These are phyloP conservation scores for Colletotrichum sidae DNA, from an alignment of 2,329 filamentous ascomycete species.

Conservation along the genomic window DNA sequence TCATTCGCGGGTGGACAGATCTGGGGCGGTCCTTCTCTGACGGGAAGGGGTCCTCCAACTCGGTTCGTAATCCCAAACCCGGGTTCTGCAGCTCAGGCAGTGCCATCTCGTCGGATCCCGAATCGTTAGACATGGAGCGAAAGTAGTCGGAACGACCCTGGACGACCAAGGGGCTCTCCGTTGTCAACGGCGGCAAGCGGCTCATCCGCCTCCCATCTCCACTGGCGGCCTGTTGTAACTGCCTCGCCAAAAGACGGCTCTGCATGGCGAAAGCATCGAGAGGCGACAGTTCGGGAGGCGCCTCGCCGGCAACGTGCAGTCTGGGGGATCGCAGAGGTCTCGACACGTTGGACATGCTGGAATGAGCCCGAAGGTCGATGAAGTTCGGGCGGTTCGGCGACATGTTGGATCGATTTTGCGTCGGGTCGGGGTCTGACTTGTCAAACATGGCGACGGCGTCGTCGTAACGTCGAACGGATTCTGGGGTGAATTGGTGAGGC, in stretches of 20 bases:
- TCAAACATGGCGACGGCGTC: slow-evolving; percentile 26
- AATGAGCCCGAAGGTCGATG: slow-evolving; percentile 69
- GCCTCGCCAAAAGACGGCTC: slow-evolving; percentile 86
- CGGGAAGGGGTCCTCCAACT: slow-evolving; percentile 66
- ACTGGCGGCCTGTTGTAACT: slow-evolving; percentile 82
- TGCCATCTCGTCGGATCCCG: slow-evolving; percentile 56
- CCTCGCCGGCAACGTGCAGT: slow-evolving; percentile 81
- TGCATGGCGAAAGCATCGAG: slow-evolving; percentile 96
- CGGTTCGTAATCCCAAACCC: slow-evolving; percentile 62
- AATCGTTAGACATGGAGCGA: slow-evolving; percentile 77
- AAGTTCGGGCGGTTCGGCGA: slow-evolving; percentile 70
- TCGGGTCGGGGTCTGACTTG: slow-evolving; percentile 16
- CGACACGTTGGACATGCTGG: slow-evolving; percentile 56
- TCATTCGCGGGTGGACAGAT: slow-evolving; percentile 82
- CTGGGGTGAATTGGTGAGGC: slow-evolving; percentile 9
- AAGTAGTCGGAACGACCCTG: slow-evolving; percentile 85
- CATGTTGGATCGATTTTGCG: slow-evolving; percentile 37
- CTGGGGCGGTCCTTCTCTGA: slow-evolving; percentile 66
- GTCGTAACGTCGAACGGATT: background rate
- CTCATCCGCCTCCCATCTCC: slow-evolving; percentile 84
- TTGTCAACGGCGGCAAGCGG: slow-evolving; percentile 83
- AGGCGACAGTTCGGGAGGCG: slow-evolving; percentile 90
- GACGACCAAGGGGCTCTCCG: slow-evolving; percentile 81
- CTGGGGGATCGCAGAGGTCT: slow-evolving; percentile 77
- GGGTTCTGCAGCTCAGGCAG: slow-evolving; percentile 44